Evolutionary conservation across 2,329 filamentous ascomycete species (phyloP), one percentile per base, ranked within the genome.

Genomic region (Xylaria sp.): DNA sequence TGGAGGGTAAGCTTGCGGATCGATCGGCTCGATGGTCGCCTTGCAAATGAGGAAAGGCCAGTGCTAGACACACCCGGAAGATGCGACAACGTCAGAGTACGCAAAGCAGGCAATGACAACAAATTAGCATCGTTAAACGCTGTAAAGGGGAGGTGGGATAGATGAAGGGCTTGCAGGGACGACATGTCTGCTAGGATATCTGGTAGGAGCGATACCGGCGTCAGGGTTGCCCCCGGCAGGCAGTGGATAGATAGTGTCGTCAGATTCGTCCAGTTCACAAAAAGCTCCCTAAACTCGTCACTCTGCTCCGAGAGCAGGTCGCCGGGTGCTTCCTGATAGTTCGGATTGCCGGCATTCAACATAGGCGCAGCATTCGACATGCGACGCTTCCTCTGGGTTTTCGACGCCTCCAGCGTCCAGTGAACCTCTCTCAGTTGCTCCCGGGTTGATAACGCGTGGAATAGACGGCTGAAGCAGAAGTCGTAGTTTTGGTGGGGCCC

Each of bases 401-500:
- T 69, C 3, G 74, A 72, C 0, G 76, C 64, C 63, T 84, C 80
- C 17, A 89, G 67, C 15, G 86, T 75, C 87, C 87, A 89, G 38
- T 82, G 79, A 76, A 87, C 85, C 64, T 87, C 81, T 67, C 79
- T 82, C 11, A 89, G 76, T 11, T 83, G 81, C 23, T 69, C 72
- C 25, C 87, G 78, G 0, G 86, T 86, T 6, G 85, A 85, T 17
- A 90, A 71, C 0, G 87, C 86, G 62, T 89, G 82, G 58, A 85
- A 82, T 9, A 87, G 76, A 47, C 82, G 81, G 70, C 79, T 83
- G 67, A 84, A 87, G 1, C 80, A 78, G 72, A 87, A 83, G 56
- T 83, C 78, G 69, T 88, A 87, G 3, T 75, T 72, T 2, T 81
- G 79, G 56, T 84, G 79, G 38, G 84, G 82, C 0, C 86, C 86